phyloP scores from a whole-genome alignment of 2,329 filamentous ascomycete genomes.

The Microsporum audouinii region DNA sequence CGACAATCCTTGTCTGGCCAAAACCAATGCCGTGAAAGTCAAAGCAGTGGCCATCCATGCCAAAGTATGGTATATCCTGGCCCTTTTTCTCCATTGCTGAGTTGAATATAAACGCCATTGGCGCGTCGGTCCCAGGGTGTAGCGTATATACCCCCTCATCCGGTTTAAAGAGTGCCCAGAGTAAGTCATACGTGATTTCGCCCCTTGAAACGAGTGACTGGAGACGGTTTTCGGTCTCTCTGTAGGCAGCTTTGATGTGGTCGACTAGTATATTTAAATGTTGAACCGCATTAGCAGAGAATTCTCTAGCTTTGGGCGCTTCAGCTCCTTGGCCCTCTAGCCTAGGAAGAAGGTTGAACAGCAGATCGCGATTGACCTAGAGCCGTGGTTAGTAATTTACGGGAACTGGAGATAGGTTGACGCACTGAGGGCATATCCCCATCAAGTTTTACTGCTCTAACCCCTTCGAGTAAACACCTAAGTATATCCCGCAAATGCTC shows the following conservation, averaged over 20 bases:
- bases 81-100: not conserved
- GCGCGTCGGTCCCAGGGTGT: constrained; percentile 18
- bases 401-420: not conserved
- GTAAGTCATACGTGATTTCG: constrained; percentile 28
- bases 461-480: constrained; percentile 20
- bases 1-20: not conserved
- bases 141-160: constrained; percentile 21
- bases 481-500: constrained; percentile 23
- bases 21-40: not conserved
- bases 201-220: constrained; percentile 19
- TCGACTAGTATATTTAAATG: constrained; percentile 20
- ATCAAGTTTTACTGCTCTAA: constrained; percentile 22
- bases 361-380: constrained; percentile 14
- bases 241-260: constrained; percentile 20
- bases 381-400: constrained; percentile 2
- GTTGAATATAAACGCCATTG: not conserved
- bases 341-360: constrained; percentile 19
- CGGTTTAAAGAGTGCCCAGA: constrained; percentile 28
- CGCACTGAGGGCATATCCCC: constrained; percentile 24
- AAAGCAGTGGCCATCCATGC: not conserved
- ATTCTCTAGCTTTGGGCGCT: not conserved
- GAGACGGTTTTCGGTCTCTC: constrained; percentile 18
- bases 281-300: not conserved
- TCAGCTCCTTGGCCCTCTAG: constrained; percentile 12
- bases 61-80: not conserved